Conservation (phyloP, 371 early-diverging fungal species). For the Lichtheimia ornata region DNA sequence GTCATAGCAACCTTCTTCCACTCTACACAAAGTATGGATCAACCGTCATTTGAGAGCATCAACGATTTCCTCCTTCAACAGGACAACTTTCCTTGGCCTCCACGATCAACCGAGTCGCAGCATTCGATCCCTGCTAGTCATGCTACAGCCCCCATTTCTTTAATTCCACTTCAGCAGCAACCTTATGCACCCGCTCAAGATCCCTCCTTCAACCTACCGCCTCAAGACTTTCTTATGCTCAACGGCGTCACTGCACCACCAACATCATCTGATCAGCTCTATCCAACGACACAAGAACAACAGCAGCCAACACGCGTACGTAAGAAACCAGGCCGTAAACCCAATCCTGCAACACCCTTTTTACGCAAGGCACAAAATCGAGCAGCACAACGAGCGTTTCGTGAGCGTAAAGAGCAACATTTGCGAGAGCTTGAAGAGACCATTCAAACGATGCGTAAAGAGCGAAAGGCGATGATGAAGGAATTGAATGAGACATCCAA, state of each 20-base stretch:
- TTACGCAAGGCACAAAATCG: slow-evolving; percentile 76
- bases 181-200: background rate
- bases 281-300: background rate
- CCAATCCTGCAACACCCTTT: slow-evolving; percentile 57
- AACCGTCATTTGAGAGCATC: background rate
- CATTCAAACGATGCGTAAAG: slow-evolving; percentile 57
- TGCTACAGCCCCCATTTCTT: background rate
- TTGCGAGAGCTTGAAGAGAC: slow-evolving; percentile 60
- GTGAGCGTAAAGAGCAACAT: slow-evolving; percentile 52
- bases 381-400: slow-evolving; percentile 68
- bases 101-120: background rate
- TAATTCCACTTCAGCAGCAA: slow-evolving; percentile 1
- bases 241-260: background rate
- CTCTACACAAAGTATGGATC: no score
- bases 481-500: slow-evolving; percentile 46
- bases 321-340: slow-evolving; percentile 80
- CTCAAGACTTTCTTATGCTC: background rate
- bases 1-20: no score
- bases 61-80: background rate
- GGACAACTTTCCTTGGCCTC: background rate
- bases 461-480: slow-evolving; percentile 33
- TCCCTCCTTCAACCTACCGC: background rate
- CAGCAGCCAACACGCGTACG: slow-evolving; percentile 13
- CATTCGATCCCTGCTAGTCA: background rate
- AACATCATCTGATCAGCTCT: background rate